phyloP scores from a whole-genome alignment of 1,139 yeast genomes.

The Hyphopichia burtonii region DNA sequence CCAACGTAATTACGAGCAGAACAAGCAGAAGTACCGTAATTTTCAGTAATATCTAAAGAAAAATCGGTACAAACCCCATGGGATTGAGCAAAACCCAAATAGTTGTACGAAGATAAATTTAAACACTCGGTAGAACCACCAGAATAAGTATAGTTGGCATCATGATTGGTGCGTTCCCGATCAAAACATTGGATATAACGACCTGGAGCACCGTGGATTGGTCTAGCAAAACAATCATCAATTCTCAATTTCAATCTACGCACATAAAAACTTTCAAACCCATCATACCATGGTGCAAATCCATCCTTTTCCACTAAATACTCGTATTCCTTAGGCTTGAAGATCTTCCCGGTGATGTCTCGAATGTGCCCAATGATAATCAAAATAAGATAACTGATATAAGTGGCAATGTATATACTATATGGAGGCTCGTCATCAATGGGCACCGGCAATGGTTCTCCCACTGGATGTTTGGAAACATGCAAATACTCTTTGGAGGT shows the following conservation, averaged over 20 bases:
- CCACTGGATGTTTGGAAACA: constrained; percentile 51
- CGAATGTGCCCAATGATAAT: constrained; percentile 87
- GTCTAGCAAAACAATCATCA: constrained; percentile 94
- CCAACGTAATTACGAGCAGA: constrained; percentile 79
- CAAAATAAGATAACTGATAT: constrained; percentile 76
- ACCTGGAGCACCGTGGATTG: constrained; percentile 97
- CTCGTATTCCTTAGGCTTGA: constrained; percentile 61
- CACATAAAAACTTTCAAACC: constrained; percentile 89
- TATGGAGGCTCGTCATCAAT: constrained; percentile 86
- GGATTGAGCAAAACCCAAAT: constrained; percentile 95
- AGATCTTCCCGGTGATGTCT: constrained; percentile 80
- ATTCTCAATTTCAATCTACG: constrained; percentile 88
- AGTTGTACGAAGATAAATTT: constrained; percentile 87
- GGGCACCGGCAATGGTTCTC: constrained; percentile 56
- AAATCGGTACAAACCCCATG: constrained; percentile 87
- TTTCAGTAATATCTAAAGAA: constrained; percentile 60
- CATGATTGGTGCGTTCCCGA: constrained; percentile 63
- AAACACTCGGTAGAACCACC: constrained; percentile 78
- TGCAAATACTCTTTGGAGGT: constrained; percentile 58
- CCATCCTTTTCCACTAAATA: constrained; percentile 82
- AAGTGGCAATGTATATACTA: constrained; percentile 74
- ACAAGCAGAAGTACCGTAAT: constrained; percentile 76
- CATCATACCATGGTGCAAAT: constrained; percentile 93
- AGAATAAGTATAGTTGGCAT: constrained; percentile 61
- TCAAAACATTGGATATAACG: constrained; percentile 80